Evolutionary conservation across 495 filamentous ascomycete genomes (phyloP), one percentile per base, ranked within the genome.

Genomic region (Echria macrotheca): DNA sequence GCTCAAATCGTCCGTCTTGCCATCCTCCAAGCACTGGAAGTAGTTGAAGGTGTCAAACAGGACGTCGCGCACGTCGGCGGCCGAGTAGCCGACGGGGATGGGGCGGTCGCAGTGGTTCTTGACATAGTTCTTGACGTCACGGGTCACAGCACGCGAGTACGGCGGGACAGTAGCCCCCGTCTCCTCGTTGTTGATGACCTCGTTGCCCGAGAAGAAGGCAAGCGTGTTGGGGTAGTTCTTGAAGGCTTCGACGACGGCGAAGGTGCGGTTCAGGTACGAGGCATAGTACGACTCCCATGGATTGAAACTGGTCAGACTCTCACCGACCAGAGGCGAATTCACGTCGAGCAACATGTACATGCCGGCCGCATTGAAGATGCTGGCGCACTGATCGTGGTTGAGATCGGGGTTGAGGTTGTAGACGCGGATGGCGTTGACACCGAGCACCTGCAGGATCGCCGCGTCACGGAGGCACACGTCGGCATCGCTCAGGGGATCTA

Each of bases 201-300:
- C 91, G 68, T 97, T 97, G 39, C 87, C 91, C 29, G 87, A 79
- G 66, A 96, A 94, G 78, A 95, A 96, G 41, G 78, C 85, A n/a
- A 95, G 72, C 2, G 83, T 81, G 69, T 97, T 97, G 52, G 89
- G 87, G 67, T 87, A 97, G 65, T 77, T 76, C 73, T 91, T 91
- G 83, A 97, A 97, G 24, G 85, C 86, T 72, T 97, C 91, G 22
- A 96, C 87, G 32, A 97, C 76, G 59, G 82, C 83, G 66, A 95
- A 96, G 50, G 88, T 87, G 59, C 89, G 83, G 56, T 82, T 78
- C 51, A 94, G 78, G 66, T 97, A 97, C 25, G 60, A 68, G 31
- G 70, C 69, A 58, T 81, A 81, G 75, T 96, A 97, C 49, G 80
- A 85, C 44, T 73, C 71, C 66, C 70, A 74, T 14, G 91, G 88